A percentile compares a stretch with the other conserved stretches of the same genome.
phyloP scores from a whole-genome alignment of 495 filamentous ascomycete species.

The Penicillium pulvis region DNA sequence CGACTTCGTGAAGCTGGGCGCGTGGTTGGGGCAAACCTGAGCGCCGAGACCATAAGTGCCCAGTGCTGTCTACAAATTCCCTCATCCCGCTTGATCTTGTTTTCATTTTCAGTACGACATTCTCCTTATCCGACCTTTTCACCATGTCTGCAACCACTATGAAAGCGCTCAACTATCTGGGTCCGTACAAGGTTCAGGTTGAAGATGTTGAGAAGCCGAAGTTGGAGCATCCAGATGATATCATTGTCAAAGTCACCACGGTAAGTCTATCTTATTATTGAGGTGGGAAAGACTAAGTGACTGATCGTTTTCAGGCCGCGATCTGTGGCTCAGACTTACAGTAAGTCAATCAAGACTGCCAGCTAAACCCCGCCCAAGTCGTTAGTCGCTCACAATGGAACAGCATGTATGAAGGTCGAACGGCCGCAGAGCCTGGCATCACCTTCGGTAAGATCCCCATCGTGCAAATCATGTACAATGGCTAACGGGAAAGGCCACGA shows the following conservation, averaged over 20 bases:
- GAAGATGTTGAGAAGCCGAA: slow-evolving; percentile 51
- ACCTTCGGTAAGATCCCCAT: slow-evolving; percentile 44
- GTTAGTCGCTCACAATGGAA: slow-evolving; percentile 16
- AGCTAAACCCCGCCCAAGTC: too few relatives aligned
- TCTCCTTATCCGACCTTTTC: background rate
- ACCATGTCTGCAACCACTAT: slow-evolving; percentile 37
- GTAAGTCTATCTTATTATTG: slow-evolving; percentile 22
- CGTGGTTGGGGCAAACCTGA: background rate
- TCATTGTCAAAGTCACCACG: slow-evolving; percentile 59
- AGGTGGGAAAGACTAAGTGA: background rate
- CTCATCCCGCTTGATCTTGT: background rate
- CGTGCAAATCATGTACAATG: background rate
- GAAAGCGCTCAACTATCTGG: slow-evolving; percentile 59
- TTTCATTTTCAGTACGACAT: background rate
- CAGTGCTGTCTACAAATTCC: background rate
- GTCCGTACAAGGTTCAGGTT: slow-evolving; percentile 53
- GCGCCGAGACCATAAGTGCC: background rate
- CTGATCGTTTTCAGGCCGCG: slow-evolving; percentile 29
- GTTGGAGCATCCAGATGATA: slow-evolving; percentile 55
- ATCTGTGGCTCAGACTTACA: slow-evolving; percentile 55
- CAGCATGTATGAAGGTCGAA: slow-evolving; percentile 57
- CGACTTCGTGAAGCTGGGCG: background rate
- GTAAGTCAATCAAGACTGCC: slow-evolving; percentile 18
- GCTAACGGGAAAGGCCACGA: slow-evolving; percentile 50
- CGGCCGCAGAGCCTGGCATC: slow-evolving; percentile 52